Conservation (phyloP, 768 basidiomycete genomes). For the Suillus brevipes region DNA sequence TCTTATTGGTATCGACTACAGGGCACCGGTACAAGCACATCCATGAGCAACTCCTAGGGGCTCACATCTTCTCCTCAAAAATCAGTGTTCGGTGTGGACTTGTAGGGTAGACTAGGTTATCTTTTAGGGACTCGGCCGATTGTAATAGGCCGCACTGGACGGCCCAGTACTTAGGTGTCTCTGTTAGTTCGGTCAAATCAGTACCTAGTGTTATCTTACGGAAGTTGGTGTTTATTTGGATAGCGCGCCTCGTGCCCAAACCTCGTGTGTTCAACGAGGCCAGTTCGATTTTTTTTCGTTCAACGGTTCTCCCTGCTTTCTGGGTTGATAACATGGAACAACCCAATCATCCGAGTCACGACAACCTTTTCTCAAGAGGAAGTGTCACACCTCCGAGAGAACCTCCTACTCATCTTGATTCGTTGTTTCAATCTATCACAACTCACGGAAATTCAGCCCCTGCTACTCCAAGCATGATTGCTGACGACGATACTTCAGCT, state of each 20-base stretch:
- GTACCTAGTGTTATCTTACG: too few relatives aligned
- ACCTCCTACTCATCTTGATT: constrained; percentile 61
- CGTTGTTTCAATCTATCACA: constrained; percentile 61
- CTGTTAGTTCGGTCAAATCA: too few relatives aligned
- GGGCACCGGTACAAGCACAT: too few relatives aligned
- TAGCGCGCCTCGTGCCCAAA: not conserved
- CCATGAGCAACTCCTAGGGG: too few relatives aligned
- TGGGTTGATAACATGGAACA: not conserved
- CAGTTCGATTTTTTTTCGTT: not conserved
- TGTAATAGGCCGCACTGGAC: too few relatives aligned
- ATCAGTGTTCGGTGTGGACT: too few relatives aligned
- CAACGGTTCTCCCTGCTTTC: not conserved
- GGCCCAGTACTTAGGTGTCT: too few relatives aligned
- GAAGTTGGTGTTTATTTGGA: not conserved
- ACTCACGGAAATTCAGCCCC: constrained; percentile 45
- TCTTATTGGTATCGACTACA: too few relatives aligned
- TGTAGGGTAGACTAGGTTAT: too few relatives aligned
- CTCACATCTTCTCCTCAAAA: too few relatives aligned
- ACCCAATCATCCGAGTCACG: constrained; percentile 14
- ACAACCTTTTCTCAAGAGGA: constrained; percentile 54
- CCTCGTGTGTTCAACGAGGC: constrained; percentile 35
- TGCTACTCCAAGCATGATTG: constrained; percentile 42
- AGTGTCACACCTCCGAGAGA: constrained; percentile 49
- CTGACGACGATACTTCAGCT: constrained; percentile 43
- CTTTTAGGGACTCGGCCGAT: too few relatives aligned